Base-by-base conservation (phyloP, 169 alveolate species). In the Cryptosporidium tyzzeri region DNA sequence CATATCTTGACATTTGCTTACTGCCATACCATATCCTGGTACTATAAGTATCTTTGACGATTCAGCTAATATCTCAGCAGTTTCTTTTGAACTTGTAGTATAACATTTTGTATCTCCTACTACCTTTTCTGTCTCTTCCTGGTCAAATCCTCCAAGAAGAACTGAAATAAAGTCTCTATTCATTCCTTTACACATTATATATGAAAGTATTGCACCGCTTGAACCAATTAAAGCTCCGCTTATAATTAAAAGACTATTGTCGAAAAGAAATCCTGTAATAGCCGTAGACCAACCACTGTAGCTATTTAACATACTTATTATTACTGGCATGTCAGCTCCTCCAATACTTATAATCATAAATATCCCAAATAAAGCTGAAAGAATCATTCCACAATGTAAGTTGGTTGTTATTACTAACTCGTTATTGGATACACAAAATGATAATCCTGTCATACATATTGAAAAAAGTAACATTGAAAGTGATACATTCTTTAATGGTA, bases 221-320 rank as follows among this genome's bases (percentile, higher is more conserved):
- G 94, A 84, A 39, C 96, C 96, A 53, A 93, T 92, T 29, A 94
- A 80, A 35, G 96, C 92, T 9, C 96, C 96, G 41, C 94, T 86
- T 26, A 94, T 92, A 70, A 96, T 94, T 50, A 95, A 91, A 12
- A 93, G 75, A 65, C 93, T 91, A 84, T 93, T 93, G 68, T 94
- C 92, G 44, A 94, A 92, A 91, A 96, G 70, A 71, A 94, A 92
- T 3, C 97, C 97, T 73, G 91, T 92, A 21, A 95, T 95, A 26
- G 95, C 93, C 16, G 94, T 80, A 23, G 97, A 94, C 97, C 97
- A 96, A 35, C 98, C 98, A 31, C 95, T 91, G 85, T 96, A 94
- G 69, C 96, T 92, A 91, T 95, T 96, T 67, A 96, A 71, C 85
- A 95, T 95, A 18, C 97, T 93, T 69, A 96, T 93, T 53, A 94